These are phyloP conservation scores for Pythium guiyangense DNA, from an alignment of 352 stramenopile genomes.

Conservation along the genomic window DNA sequence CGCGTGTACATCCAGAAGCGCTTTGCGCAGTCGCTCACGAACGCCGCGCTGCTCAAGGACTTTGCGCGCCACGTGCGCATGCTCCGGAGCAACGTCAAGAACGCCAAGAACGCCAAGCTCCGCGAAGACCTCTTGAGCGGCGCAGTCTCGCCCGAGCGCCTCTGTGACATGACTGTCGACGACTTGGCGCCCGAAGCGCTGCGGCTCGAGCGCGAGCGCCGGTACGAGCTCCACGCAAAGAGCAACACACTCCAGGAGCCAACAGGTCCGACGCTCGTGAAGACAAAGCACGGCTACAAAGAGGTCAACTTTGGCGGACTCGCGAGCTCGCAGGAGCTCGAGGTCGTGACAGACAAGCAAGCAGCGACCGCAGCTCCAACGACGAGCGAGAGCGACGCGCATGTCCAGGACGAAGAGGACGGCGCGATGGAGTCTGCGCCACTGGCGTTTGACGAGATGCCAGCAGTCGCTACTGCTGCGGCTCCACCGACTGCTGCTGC, in stretches of 20 bases:
- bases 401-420: no score
- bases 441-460: background rate
- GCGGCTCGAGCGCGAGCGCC: constrained; percentile 35
- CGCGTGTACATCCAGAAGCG: constrained; percentile 32
- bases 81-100: constrained; percentile 44
- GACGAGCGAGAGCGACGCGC: no score
- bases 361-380: background rate
- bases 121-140: constrained; percentile 33
- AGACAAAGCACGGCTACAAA: constrained; percentile 53
- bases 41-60: constrained; percentile 31
- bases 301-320: constrained; percentile 29
- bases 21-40: constrained; percentile 14
- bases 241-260: constrained; percentile 37
- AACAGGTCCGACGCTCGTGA: constrained; percentile 25
- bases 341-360: background rate
- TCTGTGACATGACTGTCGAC: constrained; percentile 47
- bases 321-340: constrained; percentile 4
- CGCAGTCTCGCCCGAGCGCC: constrained; percentile 10
- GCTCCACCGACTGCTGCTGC: background rate
- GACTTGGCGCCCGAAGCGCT: constrained; percentile 46
- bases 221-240: constrained; percentile 35
- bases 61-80: constrained; percentile 45
- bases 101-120: constrained; percentile 32
- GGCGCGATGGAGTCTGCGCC: no score
- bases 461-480: background rate